These are phyloP conservation scores for Endocalyx cinctus DNA, from an alignment of 2,329 filamentous ascomycete species.

Conservation along the genomic window DNA sequence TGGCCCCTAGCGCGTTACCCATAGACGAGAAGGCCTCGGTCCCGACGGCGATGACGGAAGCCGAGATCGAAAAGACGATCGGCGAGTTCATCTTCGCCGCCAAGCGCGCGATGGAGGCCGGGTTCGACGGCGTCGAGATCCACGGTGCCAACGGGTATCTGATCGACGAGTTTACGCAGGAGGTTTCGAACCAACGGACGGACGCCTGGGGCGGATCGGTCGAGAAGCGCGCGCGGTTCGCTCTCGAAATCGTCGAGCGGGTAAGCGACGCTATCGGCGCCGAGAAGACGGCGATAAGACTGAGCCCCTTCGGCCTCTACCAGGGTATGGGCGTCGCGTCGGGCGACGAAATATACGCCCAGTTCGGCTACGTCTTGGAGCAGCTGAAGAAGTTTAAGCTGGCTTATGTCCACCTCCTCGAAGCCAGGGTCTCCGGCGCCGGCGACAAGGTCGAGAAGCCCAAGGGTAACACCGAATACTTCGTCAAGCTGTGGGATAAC, in stretches of 20 bases:
- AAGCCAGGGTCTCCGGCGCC: conserved; percentile 47
- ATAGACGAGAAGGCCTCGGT: conserved; percentile 17
- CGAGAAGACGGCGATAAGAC: conserved; percentile 49
- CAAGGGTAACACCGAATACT: conserved; percentile 30
- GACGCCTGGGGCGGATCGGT: conserved; percentile 21
- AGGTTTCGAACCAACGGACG: conserved; percentile 15
- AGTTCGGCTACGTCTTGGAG: conserved; percentile 55
- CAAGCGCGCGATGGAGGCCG: conserved; percentile 54
- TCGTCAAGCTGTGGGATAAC: conserved; percentile 27
- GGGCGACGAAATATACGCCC: conserved; percentile 59
- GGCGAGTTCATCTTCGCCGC: conserved; percentile 50
- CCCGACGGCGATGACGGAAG: conserved; percentile 58
- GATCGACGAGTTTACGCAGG: conserved; percentile 49
- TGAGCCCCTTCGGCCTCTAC: conserved; percentile 57
- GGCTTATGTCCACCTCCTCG: conserved; percentile 58
- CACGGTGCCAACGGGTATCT: conserved; percentile 51
- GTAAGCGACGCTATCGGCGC: conserved; percentile 40
- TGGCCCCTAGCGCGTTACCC: conserved; percentile 27
- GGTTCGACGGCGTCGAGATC: conserved; percentile 55
- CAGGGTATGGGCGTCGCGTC: conserved; percentile 60
- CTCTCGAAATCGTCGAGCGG: conserved; percentile 43
- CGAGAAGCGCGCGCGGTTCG: conserved; percentile 33
- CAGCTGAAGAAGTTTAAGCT: conserved; percentile 48
- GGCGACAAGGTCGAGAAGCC: conserved; percentile 30
- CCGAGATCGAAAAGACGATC: conserved; percentile 63